These are phyloP conservation scores for Diaporthe sp. DNA, from an alignment of 2,329 filamentous ascomycete genomes.

Conservation along the genomic window DNA sequence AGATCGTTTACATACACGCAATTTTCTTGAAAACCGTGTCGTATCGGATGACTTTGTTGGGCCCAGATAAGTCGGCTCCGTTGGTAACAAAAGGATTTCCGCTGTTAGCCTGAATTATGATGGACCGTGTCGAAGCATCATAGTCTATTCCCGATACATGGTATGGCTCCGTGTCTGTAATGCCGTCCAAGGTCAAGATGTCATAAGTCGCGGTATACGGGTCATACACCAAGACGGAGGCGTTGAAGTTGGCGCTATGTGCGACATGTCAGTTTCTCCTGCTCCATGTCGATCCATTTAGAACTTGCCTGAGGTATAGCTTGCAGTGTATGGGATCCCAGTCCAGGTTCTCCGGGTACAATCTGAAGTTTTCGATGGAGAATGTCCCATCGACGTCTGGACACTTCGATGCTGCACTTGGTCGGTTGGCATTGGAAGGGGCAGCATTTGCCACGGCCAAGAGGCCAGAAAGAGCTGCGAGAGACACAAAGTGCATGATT, in stretches of 20 bases:
- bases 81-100: not conserved
- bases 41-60: constrained; percentile 6
- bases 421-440: not conserved
- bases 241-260: not conserved
- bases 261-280: not conserved
- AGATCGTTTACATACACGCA: no score
- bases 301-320: not conserved
- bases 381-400: not conserved
- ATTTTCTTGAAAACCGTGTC: not conserved
- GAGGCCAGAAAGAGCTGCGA: not conserved
- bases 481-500: not conserved
- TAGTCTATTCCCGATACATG: not conserved
- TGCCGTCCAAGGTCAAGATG: not conserved
- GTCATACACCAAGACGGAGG: not conserved
- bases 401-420: not conserved
- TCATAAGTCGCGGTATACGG: not conserved
- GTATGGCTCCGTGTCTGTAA: not conserved
- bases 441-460: not conserved
- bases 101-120: not conserved
- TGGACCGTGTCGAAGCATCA: not conserved
- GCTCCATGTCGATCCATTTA: not conserved
- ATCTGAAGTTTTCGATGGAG: not conserved
- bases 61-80: not conserved
- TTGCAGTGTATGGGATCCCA: constrained; percentile 6
- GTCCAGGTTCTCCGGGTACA: not conserved